These are phyloP conservation scores for Solanum phureja DNA, from an alignment of 257 asterid species.

Conservation along the genomic window DNA sequence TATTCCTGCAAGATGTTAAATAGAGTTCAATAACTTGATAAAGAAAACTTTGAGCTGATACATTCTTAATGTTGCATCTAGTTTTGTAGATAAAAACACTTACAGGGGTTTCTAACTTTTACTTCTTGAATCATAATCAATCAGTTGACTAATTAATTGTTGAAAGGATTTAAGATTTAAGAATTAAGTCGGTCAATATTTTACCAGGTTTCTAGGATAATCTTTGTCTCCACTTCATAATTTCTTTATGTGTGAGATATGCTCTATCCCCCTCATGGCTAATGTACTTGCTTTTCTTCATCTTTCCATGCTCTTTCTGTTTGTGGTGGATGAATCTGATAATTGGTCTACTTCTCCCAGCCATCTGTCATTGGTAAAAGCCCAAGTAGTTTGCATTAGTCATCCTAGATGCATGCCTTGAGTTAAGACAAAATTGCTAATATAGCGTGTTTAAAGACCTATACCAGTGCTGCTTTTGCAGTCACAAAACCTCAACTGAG, in stretches of 20 bases:
- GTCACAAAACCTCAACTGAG: not conserved
- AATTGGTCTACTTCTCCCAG: not conserved
- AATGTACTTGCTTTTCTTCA: not conserved
- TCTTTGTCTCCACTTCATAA: not conserved
- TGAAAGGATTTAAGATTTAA: conserved; percentile 24
- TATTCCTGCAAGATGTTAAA: not conserved
- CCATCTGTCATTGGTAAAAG: not conserved
- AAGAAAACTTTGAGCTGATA: not conserved
- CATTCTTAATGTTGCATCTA: not conserved
- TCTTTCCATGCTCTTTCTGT: not conserved
- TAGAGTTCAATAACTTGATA: not conserved
- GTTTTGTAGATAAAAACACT: not conserved
- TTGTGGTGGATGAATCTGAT: not conserved
- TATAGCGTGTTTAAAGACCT: not conserved
- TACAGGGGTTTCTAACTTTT: not conserved
- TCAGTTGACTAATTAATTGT: not conserved
- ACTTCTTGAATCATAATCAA: not conserved
- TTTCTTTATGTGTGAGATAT: not conserved
- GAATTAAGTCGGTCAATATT: conserved; percentile 14
- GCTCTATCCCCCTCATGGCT: not conserved
- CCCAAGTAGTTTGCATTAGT: not conserved
- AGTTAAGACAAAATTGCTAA: not conserved
- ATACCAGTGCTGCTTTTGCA: not conserved
- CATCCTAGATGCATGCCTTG: not conserved
- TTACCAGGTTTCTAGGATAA: not conserved